These are phyloP conservation scores for Martiniozyma abietophila DNA, from an alignment of 805 yeast genomes.

Conservation along the genomic window DNA sequence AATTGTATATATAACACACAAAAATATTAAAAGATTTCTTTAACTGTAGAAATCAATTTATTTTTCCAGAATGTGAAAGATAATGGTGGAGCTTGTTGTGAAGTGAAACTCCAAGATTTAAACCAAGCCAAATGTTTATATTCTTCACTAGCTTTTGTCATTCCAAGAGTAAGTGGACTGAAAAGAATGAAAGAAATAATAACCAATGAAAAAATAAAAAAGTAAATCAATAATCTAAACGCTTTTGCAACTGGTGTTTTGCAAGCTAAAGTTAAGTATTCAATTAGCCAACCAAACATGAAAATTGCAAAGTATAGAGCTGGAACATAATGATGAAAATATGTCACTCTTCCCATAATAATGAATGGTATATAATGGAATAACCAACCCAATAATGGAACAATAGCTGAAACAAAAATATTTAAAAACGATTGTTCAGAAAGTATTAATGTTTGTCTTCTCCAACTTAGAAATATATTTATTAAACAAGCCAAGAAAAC, in stretches of 20 bases:
- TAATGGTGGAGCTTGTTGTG: too few relatives aligned
- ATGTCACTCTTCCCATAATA: conserved; percentile 79
- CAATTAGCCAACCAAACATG: conserved; percentile 45
- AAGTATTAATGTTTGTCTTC: conserved; percentile 47
- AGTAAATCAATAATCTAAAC: conserved; percentile 29
- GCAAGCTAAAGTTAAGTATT: conserved; percentile 27
- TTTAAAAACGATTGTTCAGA: conserved; percentile 20
- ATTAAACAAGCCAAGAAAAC: conserved; percentile 14
- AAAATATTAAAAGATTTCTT: too few relatives aligned
- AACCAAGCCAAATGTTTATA: conserved; percentile 41
- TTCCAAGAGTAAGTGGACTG: conserved; percentile 57
- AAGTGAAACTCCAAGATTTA: conserved; percentile 36
- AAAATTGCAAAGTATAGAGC: conserved; percentile 70
- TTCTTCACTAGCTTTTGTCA: conserved; percentile 38
- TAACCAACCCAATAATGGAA: conserved; percentile 78
- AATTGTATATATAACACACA: too few relatives aligned
- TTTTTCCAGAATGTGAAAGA: too few relatives aligned
- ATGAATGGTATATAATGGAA: conserved; percentile 68
- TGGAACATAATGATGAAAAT: conserved; percentile 79
- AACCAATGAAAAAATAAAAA: conserved; percentile 32
- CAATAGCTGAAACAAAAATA: conserved; percentile 52
- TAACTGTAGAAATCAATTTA: too few relatives aligned
- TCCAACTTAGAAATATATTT: conserved; percentile 41
- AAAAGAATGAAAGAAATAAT: conserved; percentile 50
- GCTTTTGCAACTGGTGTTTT: not conserved